phyloP scores from a whole-genome alignment of 768 basidiomycete genomes.

The Pleurotus eryngii region DNA sequence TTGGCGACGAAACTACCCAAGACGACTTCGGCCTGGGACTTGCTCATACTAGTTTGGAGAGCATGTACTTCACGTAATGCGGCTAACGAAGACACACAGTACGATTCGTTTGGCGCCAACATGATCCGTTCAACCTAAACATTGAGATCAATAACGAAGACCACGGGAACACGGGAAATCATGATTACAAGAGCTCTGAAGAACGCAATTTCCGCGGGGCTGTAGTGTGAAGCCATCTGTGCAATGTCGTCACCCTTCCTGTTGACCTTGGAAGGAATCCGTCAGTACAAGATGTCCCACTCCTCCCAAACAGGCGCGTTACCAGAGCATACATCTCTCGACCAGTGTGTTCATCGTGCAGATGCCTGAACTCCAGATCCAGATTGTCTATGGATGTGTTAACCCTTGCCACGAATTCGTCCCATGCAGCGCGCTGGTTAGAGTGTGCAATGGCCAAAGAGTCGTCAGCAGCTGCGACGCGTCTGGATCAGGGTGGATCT shows the following conservation, averaged over 20 bases:
- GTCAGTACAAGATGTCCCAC: background rate
- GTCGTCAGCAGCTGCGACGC: slow-evolving; percentile 46
- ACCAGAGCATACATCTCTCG: slow-evolving; percentile 69
- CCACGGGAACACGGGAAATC: no score
- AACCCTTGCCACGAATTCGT: slow-evolving; percentile 53
- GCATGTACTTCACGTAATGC: slow-evolving; percentile 68
- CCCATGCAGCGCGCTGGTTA: slow-evolving; percentile 48
- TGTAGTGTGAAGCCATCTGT: slow-evolving; percentile 83
- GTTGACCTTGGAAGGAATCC: slow-evolving; percentile 58
- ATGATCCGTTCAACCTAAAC: slow-evolving; percentile 83
- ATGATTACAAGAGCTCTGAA: slow-evolving; percentile 71
- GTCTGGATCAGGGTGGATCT: slow-evolving; percentile 8
- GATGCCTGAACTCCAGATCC: slow-evolving; percentile 67
- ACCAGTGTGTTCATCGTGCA: slow-evolving; percentile 64
- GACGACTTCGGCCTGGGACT: slow-evolving; percentile 70
- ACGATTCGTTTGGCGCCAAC: slow-evolving; percentile 71
- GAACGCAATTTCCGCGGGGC: slow-evolving; percentile 72
- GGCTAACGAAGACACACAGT: slow-evolving; percentile 72
- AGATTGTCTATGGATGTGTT: slow-evolving; percentile 65
- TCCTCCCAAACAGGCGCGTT: slow-evolving; percentile 19
- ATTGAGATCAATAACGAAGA: no score
- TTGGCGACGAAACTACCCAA: slow-evolving; percentile 81
- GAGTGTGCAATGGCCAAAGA: slow-evolving; percentile 42
- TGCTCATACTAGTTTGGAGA: slow-evolving; percentile 65
- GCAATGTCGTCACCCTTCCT: slow-evolving; percentile 77